Base-by-base conservation (phyloP, 257 asterid genomes). In the Euphrasia confusa region DNA sequence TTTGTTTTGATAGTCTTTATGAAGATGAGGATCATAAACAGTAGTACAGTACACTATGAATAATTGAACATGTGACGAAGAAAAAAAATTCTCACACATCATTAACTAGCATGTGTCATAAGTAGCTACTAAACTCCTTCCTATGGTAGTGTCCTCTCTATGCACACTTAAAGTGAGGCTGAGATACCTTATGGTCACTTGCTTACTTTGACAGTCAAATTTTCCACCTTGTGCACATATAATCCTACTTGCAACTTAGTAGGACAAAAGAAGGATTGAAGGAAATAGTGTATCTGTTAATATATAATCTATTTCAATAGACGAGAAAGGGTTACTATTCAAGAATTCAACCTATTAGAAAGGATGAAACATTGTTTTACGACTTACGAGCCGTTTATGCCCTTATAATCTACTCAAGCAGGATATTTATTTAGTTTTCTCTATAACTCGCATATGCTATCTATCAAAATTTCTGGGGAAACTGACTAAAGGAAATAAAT, bases 291-390 rank as follows among this genome's bases (percentile, higher is more conserved):
- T n/a, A 63, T n/a, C 60, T n/a, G 39, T 54, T 53, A 50, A 42
- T 54, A n/a, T 10, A 24, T 26, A 65, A 54, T 54, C 69, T 13
- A 26, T 42, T 3, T 10, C 39, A 18, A 18, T 24, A 24, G n/a
- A 33, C 21, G 59, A 12, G 21, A 42, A 26, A 61, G 21, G 14
- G 30, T 10, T 44, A 7, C 4, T 32, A 9, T 30, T 53, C 33
- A 53, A 32, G 13, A 47, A 18, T 26, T 52, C 50, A 52, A 9
- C 64, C 37, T 60, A n/a, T 27, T 66, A 14, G 47, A 44, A 66
- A 40, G 21, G 55, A 26, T 33, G 15, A 27, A 42, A 33, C 5
- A 32, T 32, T 28, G 21, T n/a, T 30, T 7, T 49, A 47, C 21
- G 39, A 28, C 32, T 28, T 28, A 28, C 32, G 32, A 28, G 4